A percentile compares a stretch with the other conserved stretches of the same genome.
Conservation (phyloP, 129 eudicot species). For the Apium graveolens region DNA sequence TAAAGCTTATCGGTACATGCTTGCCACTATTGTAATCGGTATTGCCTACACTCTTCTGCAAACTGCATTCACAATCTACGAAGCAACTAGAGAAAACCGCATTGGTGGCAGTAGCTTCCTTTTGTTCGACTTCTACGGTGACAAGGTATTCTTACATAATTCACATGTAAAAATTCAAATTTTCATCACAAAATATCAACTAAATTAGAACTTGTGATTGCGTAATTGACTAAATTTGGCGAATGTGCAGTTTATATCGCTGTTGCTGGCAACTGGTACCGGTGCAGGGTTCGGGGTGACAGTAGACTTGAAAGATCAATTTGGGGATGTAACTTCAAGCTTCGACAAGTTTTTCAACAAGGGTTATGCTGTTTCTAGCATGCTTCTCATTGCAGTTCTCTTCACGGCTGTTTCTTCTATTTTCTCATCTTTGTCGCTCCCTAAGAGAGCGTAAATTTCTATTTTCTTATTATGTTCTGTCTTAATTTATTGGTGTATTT, state of each 20-base stretch:
- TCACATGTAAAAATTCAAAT: not conserved
- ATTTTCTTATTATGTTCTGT: not conserved
- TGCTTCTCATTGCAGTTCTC: conserved; percentile 14
- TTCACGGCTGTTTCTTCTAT: conserved; percentile 15
- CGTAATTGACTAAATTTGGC: not conserved
- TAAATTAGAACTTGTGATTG: not conserved
- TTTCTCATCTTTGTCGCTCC: conserved; percentile 13
- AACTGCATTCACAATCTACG: conserved; percentile 20
- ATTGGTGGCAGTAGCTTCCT: conserved; percentile 21
- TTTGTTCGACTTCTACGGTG: conserved; percentile 30
- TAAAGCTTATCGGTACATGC: conserved; percentile 21
- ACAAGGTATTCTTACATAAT: conserved; percentile 21
- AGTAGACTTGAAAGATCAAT: conserved; percentile 7
- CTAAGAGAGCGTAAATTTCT: not conserved
- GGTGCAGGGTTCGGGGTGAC: conserved; percentile 31
- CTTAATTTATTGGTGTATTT: not conserved
- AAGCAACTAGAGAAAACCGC: conserved; percentile 22
- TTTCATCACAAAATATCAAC: not conserved
- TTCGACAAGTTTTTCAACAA: conserved; percentile 3
- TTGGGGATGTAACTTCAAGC: not conserved
- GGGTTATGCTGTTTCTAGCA: conserved; percentile 15
- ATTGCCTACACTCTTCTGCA: conserved; percentile 28
- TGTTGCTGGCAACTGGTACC: conserved; percentile 25
- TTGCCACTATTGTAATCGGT: conserved; percentile 26
- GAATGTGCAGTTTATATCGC: conserved; percentile 23